These are phyloP conservation scores for Crithidia thermophila DNA, from an alignment of 208 protist species.

Conservation along the genomic window DNA sequence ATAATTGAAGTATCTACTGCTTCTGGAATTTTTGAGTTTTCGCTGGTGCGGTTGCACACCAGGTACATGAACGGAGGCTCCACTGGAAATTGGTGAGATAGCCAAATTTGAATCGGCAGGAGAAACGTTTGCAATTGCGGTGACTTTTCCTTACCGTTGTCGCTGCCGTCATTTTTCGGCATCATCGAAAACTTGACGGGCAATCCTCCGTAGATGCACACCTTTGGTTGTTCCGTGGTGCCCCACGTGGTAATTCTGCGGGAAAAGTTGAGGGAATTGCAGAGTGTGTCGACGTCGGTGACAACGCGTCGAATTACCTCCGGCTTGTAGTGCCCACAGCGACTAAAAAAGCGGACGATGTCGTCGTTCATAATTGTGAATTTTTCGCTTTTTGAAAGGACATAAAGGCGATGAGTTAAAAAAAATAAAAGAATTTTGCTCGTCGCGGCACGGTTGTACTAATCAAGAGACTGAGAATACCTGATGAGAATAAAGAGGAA, in stretches of 20 bases:
- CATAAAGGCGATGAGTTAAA: background rate
- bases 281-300: slow-evolving; percentile 41
- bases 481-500: background rate
- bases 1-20: slow-evolving; percentile 17
- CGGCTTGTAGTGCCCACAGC: slow-evolving; percentile 31
- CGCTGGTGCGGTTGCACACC: slow-evolving; percentile 29
- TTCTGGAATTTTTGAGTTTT: slow-evolving; percentile 19
- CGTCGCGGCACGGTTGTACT: no score
- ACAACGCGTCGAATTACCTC: slow-evolving; percentile 45
- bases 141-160: background rate
- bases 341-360: slow-evolving; percentile 51
- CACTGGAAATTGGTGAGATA: slow-evolving; percentile 53
- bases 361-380: slow-evolving; percentile 42
- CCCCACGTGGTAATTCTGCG: slow-evolving; percentile 49
- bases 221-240: slow-evolving; percentile 49
- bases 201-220: slow-evolving; percentile 66
- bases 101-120: slow-evolving; percentile 68
- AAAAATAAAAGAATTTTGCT: background rate
- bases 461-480: background rate
- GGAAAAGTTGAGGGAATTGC: slow-evolving; percentile 33
- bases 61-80: slow-evolving; percentile 63
- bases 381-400: background rate
- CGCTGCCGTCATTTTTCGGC: slow-evolving; percentile 1
- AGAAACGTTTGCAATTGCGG: slow-evolving; percentile 24
- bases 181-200: slow-evolving; percentile 35